These are phyloP conservation scores for Aspergillus pseudoviridinutans DNA, from an alignment of 2,329 filamentous ascomycete species.

Conservation along the genomic window DNA sequence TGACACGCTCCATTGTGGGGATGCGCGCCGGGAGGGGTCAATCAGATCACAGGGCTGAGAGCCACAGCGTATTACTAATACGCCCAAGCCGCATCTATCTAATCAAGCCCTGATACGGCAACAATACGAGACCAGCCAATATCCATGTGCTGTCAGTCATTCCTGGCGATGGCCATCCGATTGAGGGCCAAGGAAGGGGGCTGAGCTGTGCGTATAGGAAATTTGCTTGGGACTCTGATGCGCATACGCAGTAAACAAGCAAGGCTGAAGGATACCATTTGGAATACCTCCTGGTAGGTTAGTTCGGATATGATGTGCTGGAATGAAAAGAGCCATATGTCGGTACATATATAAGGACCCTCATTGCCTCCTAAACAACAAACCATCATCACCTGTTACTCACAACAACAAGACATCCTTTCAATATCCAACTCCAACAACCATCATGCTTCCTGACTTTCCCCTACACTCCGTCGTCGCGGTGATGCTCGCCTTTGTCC, in stretches of 20 bases:
- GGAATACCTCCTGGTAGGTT: background rate
- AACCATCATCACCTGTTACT: background rate
- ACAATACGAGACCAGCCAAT: background rate
- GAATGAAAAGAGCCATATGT: background rate
- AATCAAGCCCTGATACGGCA: background rate
- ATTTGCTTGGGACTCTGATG: background rate
- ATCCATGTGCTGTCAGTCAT: background rate
- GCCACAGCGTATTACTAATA: constrained; percentile 19
- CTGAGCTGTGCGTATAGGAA: constrained; percentile 10
- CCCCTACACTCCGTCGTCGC: constrained; percentile 3
- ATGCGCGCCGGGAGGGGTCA: no score
- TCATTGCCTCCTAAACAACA: background rate
- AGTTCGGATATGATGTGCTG: background rate
- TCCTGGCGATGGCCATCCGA: background rate
- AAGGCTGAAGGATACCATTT: constrained; percentile 1
- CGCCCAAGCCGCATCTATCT: constrained; percentile 1
- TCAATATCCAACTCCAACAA: background rate
- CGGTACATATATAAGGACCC: constrained; percentile 3
- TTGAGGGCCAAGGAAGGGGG: constrained; percentile 3
- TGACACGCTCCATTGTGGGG: background rate
- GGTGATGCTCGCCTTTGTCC: constrained; percentile 4
- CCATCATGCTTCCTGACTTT: constrained; percentile 7
- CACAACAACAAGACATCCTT: background rate
- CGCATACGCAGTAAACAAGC: background rate
- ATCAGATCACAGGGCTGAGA: no score